Percentiles rank a stretch among this genome's conserved stretches.
phyloP scores from a whole-genome alignment of 257 asterid species.

The Capsicum rhomboideum region DNA sequence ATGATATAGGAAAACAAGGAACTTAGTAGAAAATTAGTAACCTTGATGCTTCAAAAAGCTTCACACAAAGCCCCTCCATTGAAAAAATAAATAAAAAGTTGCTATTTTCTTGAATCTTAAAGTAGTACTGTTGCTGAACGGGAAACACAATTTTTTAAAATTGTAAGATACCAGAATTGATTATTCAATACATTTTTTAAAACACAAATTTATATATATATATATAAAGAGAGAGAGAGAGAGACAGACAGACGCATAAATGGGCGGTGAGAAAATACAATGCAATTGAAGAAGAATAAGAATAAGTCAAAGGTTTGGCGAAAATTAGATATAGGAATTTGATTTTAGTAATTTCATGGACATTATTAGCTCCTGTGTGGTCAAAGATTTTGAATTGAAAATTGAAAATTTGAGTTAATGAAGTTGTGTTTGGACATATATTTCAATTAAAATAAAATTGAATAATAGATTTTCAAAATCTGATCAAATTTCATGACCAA shows the following conservation, averaged over 20 bases:
- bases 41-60: not conserved
- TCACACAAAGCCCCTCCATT: conserved; percentile 13
- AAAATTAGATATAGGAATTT: not conserved
- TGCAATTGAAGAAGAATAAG: not conserved
- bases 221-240: no score
- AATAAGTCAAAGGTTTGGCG: not conserved
- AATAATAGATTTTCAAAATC: no score
- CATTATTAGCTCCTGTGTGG: not conserved
- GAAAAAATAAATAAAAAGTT: not conserved
- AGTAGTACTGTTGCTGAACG: not conserved
- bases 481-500: no score
- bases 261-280: not conserved
- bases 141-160: not conserved
- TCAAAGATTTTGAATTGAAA: not conserved
- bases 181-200: no score
- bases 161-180: not conserved
- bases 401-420: no score
- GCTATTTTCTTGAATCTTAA: not conserved
- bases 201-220: no score
- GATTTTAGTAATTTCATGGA: not conserved
- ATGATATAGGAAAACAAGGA: not conserved
- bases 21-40: not conserved
- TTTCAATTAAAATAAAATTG: no score
- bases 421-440: no score
- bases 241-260: no score